Percentiles rank a stretch among this genome's conserved stretches.
Conservation (phyloP, 345 rosid species). For the Corchorus capsularis region DNA sequence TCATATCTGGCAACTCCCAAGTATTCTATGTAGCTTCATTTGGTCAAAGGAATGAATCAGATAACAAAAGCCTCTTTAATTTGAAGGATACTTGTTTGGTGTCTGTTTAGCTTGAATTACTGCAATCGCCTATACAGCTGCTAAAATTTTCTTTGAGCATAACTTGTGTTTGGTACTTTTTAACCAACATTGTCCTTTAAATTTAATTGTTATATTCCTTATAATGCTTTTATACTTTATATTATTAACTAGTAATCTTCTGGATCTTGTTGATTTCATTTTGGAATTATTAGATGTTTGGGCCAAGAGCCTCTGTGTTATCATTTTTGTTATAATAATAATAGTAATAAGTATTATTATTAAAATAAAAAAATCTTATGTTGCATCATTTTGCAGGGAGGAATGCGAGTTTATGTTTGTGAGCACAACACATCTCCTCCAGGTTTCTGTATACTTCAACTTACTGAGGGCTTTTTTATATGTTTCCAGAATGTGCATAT, state of each 20-base stretch:
- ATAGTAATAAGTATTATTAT: background rate
- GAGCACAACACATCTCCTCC: conserved; percentile 86
- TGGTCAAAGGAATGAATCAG: background rate
- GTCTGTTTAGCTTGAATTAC: background rate
- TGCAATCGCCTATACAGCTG: conserved; percentile 3
- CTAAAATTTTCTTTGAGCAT: background rate
- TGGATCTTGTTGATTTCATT: background rate
- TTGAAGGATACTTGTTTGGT: background rate
- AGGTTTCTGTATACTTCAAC: conserved; percentile 41
- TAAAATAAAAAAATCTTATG: conserved; percentile 1
- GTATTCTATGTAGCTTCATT: background rate
- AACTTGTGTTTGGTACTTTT: background rate
- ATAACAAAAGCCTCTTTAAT: background rate
- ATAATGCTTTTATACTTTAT: background rate
- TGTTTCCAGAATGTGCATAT: conserved; percentile 3
- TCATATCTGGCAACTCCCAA: background rate
- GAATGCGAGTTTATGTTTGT: conserved; percentile 72
- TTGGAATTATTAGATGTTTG: conserved; percentile 8
- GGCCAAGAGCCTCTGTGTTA: background rate
- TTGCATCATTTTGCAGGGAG: conserved; percentile 58
- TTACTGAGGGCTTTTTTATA: background rate
- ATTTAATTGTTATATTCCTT: background rate
- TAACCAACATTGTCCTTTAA: background rate
- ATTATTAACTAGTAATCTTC: background rate
- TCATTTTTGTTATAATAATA: too few relatives aligned